phyloP scores from a whole-genome alignment of 164 flowering plant species.

The Stephania yunnanensis region DNA sequence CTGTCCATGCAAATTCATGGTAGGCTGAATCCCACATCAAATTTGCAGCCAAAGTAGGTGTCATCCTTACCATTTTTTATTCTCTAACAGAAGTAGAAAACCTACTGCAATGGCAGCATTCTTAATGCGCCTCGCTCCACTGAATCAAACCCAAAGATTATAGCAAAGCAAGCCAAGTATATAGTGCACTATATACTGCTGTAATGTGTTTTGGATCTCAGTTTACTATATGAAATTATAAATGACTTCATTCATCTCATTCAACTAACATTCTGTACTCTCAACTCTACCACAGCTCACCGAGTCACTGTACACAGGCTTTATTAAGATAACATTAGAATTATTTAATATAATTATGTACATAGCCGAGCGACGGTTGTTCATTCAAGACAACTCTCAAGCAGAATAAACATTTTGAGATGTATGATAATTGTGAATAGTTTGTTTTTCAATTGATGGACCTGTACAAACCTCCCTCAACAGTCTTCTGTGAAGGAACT shows the following conservation, averaged over 20 bases:
- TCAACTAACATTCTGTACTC: too few relatives aligned
- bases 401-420: neutral
- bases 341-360: neutral
- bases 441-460: neutral
- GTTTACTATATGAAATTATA: too few relatives aligned
- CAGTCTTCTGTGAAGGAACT: neutral
- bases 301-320: too few relatives aligned
- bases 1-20: constrained; percentile 44
- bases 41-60: constrained; percentile 34
- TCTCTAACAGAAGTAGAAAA: constrained; percentile 33
- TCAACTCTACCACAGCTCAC: too few relatives aligned
- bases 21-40: constrained; percentile 35
- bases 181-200: constrained; percentile 24
- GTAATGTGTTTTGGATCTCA: too few relatives aligned
- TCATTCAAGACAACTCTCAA: neutral
- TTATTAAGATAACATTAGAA: too few relatives aligned
- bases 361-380: neutral
- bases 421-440: neutral
- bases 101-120: constrained; percentile 29
- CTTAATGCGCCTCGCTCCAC: constrained; percentile 25
- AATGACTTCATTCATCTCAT: too few relatives aligned
- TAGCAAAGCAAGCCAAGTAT: constrained; percentile 29
- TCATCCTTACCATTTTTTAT: constrained; percentile 41
- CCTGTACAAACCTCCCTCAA: neutral
- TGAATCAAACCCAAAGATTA: constrained; percentile 34